phyloP scores from a whole-genome alignment of 2,329 filamentous ascomycete genomes.

The Fusarium sp. region DNA sequence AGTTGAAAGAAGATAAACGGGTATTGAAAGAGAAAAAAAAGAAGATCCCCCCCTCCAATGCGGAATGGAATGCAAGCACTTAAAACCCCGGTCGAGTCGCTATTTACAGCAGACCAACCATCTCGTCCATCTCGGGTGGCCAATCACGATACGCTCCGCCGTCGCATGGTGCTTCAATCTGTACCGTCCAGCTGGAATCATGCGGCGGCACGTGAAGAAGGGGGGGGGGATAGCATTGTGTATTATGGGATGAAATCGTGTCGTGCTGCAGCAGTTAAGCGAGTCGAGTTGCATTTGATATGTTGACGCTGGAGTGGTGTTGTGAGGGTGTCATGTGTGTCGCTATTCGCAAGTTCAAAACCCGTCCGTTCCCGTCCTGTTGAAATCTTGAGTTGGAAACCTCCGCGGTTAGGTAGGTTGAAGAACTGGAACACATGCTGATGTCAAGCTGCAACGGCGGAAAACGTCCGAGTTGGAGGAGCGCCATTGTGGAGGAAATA shows the following conservation, averaged over 20 bases:
- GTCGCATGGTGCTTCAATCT: constrained; percentile 18
- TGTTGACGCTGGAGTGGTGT: neutral
- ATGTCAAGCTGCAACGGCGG: neutral
- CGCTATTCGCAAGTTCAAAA: constrained; percentile 1
- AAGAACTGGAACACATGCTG: neutral
- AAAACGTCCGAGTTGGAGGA: constrained; percentile 1
- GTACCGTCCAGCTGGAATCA: constrained; percentile 33
- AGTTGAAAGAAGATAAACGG: neutral
- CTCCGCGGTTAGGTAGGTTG: neutral
- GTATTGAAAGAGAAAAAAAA: neutral
- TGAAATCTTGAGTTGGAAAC: neutral
- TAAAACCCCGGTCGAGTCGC: constrained; percentile 41
- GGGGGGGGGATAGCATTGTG: neutral
- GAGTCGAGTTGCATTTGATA: neutral
- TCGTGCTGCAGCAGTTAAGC: neutral
- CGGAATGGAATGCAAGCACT: constrained; percentile 41
- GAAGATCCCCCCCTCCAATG: constrained; percentile 1
- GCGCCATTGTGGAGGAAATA: neutral
- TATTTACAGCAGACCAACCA: constrained; percentile 31
- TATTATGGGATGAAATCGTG: neutral
- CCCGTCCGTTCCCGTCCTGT: constrained; percentile 12
- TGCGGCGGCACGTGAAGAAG: constrained; percentile 22
- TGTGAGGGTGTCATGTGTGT: neutral
- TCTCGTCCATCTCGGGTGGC: constrained; percentile 18
- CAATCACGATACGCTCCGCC: constrained; percentile 29